phyloP scores from a whole-genome alignment of 306 rosid genomes.

The Fagus crenata region DNA sequence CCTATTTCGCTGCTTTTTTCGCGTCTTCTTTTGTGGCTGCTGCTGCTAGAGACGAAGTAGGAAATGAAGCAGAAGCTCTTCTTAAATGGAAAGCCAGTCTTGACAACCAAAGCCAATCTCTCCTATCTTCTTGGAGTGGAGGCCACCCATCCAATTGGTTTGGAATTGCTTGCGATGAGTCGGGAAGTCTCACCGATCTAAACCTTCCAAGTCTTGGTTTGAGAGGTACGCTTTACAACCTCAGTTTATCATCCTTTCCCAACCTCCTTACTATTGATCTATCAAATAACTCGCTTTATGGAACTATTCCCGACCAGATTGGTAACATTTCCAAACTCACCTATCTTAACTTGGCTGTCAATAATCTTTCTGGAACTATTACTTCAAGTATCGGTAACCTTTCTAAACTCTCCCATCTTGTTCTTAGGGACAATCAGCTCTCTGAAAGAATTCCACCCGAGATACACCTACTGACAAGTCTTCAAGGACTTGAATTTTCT shows the following conservation, averaged over 20 bases:
- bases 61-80: no score
- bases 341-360: constrained; percentile 6
- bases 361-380: background rate
- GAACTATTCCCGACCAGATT: constrained; percentile 14
- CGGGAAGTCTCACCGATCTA: constrained; percentile 4
- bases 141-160: constrained; percentile 17
- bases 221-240: constrained; percentile 17
- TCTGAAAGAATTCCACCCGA: no score
- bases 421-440: no score
- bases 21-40: no score
- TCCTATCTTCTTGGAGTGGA: constrained; percentile 16
- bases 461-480: no score
- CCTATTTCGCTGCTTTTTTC: no score
- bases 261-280: constrained; percentile 13
- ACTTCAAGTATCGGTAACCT: no score
- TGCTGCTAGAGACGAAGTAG: no score
- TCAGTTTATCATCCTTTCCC: constrained; percentile 24
- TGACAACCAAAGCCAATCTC: background rate
- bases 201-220: constrained; percentile 26
- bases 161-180: constrained; percentile 17
- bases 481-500: no score
- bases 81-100: constrained; percentile 22
- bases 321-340: background rate
- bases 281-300: constrained; percentile 7
- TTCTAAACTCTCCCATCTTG: no score